Evolutionary conservation across 495 filamentous ascomycete genomes (phyloP), one percentile per base, ranked within the genome.

Genomic region (Thozetella sp.): DNA sequence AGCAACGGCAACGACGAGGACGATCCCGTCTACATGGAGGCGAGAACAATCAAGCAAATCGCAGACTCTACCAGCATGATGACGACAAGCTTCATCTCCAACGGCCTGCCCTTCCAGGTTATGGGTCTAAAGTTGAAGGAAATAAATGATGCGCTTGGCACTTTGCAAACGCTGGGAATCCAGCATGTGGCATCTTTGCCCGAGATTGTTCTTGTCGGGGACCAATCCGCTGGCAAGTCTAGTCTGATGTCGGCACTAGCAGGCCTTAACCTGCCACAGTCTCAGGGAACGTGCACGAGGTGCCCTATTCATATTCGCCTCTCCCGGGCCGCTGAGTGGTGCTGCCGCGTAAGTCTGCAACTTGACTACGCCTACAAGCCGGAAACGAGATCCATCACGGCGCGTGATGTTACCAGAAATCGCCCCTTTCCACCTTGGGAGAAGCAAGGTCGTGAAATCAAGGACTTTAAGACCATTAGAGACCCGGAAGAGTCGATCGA

Each of bases 241-340:
- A 92, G 88, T 2, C 72, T 96, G 0, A 92, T 96, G 70, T 90
- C 92, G 25, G 90, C 87, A 0, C 86, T 95, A 30, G 87, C 88
- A 1, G 90, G 87, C n/a, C 88, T 96, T 52, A 86, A 85, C 53
- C 82, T 93, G 0, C 92, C 92, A 0, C 77, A 90, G 2, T 82
- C 79, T 57, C 78, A 80, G 0, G 89, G 86, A 0, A 89, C 87
- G 0, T 95, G 92, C 64, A 96, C 92, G 0, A 71, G 90, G 0
- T 94, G 90, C 57, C 91, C 91, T 0, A 76, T 93, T 50, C 88
- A 93, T 56, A 93, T 96, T 55, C 88, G 88, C n/a, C 76, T 92
- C 0, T 81, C 82, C 0, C 79, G 83, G 3, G 80, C 78, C 19
- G 63, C 63, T 1, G 72, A 84, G 0, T 92, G 88, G 90, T 82